Base-by-base conservation (phyloP, 225 moss, liverwort and hornwort species). In the Marchantia polymorpha region DNA sequence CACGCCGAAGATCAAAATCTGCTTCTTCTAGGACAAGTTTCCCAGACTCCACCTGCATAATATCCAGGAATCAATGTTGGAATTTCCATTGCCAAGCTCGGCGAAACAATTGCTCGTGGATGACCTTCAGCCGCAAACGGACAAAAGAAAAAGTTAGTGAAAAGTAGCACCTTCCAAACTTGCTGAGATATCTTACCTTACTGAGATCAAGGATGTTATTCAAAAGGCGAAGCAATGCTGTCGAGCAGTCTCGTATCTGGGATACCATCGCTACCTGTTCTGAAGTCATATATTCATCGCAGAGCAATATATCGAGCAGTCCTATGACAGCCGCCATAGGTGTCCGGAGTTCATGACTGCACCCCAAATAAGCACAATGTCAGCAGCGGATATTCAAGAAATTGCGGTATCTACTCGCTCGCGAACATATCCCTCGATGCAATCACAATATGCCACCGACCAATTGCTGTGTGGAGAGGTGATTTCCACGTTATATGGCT, bases 301-400 rank as follows among this genome's bases (percentile, higher is more conserved):
- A 86, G 50, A 93, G 88, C 39, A 95, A 84, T 25, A 95, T 90
- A 79, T 95, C 95, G 74, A 95, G 63, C 29, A 95, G 92, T 77
- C 95, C 95, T 13, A 95, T 92, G 19, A 95, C 87, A 52, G 92
- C 93, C 82, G 95, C 95, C 95, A 95, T 95, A 30, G 95, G 95
- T 67, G 95, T 95, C 22, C 95, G 92, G 69, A 95, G 92, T 79
- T 95, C 95, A 82, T 95, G 95, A 58, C 95, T 95, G 89, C 87
- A 86, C 8, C 55, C 39, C 74, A 56, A 58, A 23, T 47, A 12
- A 1, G 15, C 30, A 47, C 4, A 61, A 30, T 1, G 26, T 31
- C 26, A 23, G 48, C 1, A 70, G 22, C 12, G 22, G 12, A 1
- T 22, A 61, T 59, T 20, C 61, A 61, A 22, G 7, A n/a, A 23